These are phyloP conservation scores for Solanum chaucha DNA, from an alignment of 257 asterid genomes.

Conservation along the genomic window DNA sequence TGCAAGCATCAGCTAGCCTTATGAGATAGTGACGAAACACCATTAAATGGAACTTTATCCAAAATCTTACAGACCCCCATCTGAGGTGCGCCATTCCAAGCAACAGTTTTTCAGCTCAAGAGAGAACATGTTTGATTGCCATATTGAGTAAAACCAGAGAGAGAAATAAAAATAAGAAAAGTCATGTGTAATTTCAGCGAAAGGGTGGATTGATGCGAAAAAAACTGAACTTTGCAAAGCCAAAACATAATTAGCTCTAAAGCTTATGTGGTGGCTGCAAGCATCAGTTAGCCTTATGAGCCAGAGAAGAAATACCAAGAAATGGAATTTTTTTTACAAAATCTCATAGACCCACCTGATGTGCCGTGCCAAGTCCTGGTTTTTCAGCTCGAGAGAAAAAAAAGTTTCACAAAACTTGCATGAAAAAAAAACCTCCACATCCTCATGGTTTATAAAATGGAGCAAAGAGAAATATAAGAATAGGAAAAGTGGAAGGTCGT, in stretches of 20 bases:
- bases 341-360: background rate
- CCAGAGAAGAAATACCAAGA: background rate
- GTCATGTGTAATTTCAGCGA: background rate
- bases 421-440: background rate
- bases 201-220: background rate
- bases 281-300: background rate
- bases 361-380: background rate
- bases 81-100: background rate
- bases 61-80: background rate
- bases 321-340: background rate
- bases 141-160: background rate
- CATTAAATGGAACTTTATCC: background rate
- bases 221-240: background rate
- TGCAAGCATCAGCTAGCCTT: background rate
- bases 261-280: background rate
- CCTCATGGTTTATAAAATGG: background rate
- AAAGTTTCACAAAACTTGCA: background rate
- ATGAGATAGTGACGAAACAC: background rate
- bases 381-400: background rate
- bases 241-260: background rate
- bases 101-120: background rate
- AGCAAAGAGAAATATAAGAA: background rate
- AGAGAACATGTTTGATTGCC: background rate
- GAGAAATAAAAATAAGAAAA: background rate
- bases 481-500: background rate